Evolutionary conservation across 2,329 filamentous ascomycete genomes (phyloP).

Genomic region (Pseudophaeomoniella oleicola): DNA sequence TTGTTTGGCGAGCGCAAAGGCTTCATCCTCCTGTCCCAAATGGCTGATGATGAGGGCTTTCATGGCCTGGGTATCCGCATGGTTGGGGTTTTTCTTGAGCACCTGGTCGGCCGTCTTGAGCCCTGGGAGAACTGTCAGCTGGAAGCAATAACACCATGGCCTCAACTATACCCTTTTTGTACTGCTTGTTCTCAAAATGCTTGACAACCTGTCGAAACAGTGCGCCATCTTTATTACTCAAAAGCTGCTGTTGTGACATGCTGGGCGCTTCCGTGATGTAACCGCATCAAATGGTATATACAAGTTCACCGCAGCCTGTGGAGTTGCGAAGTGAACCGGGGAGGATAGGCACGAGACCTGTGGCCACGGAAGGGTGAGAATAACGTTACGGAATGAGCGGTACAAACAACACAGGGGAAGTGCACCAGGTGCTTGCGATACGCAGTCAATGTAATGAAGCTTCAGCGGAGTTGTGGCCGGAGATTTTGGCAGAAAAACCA

Average conservation of each 20-base stretch:
- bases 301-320: too few species aligned
- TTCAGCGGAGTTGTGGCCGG: too few species aligned
- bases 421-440: too few species aligned
- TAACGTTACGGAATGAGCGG: too few species aligned
- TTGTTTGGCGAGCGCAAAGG: conserved; percentile 81
- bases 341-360: too few species aligned
- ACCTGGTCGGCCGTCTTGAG: conserved; percentile 95
- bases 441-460: too few species aligned
- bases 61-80: conserved; percentile 98
- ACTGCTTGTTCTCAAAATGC: conserved; percentile 95
- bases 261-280: conserved; percentile 3
- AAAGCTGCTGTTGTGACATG: conserved; percentile 21
- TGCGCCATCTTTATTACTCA: conserved; percentile 70
- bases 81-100: conserved; percentile 81
- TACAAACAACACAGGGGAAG: too few species aligned
- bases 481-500: too few species aligned
- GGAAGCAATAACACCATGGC: conserved; percentile 8
- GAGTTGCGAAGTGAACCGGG: too few species aligned
- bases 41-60: conserved; percentile 94
- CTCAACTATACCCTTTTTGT: conserved; percentile 60
- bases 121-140: conserved; percentile 32
- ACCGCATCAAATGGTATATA: too few species aligned
- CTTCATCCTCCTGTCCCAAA: conserved; percentile 83
- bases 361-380: too few species aligned
- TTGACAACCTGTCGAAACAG: conserved; percentile 92